These are phyloP conservation scores for Pythium angustatum DNA, from an alignment of 352 stramenopile genomes.

Conservation along the genomic window DNA sequence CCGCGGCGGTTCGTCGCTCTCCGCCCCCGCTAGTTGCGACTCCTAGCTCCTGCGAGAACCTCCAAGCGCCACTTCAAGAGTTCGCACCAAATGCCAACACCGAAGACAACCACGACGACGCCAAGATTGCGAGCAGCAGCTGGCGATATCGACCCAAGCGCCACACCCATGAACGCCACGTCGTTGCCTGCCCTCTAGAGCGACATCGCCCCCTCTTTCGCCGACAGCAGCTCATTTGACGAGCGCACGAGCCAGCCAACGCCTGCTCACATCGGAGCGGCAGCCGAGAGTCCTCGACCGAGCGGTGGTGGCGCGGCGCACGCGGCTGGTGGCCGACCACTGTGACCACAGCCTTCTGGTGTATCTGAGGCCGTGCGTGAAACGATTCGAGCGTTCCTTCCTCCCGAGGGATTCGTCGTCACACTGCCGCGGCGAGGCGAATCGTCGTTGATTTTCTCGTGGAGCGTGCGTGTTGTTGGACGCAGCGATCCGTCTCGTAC, in stretches of 20 bases:
- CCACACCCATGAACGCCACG: neutral
- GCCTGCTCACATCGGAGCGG: neutral
- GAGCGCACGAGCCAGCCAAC: neutral
- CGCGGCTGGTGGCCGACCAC: too few relatives aligned
- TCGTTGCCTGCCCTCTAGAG: neutral
- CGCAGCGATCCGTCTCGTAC: neutral
- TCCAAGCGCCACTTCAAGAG: neutral
- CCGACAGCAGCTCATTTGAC: neutral
- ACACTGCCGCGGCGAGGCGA: neutral
- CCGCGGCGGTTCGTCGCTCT: neutral
- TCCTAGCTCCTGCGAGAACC: neutral
- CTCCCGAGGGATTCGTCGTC: neutral
- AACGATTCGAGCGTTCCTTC: neutral
- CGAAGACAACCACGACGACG: too few relatives aligned
- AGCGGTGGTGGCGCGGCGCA: neutral
- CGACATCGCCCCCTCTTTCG: neutral
- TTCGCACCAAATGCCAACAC: neutral
- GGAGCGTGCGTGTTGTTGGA: constrained; percentile 5
- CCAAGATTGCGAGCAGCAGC: neutral
- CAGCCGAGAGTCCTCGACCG: neutral
- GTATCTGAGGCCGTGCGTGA: constrained; percentile 11
- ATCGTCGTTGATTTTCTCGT: constrained; percentile 14
- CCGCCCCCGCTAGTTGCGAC: neutral
- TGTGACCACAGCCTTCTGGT: neutral
- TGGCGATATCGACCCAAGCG: neutral